These are phyloP conservation scores for Coemansia nantahalensis DNA, from an alignment of 192 early-diverging fungal genomes.

Conservation along the genomic window DNA sequence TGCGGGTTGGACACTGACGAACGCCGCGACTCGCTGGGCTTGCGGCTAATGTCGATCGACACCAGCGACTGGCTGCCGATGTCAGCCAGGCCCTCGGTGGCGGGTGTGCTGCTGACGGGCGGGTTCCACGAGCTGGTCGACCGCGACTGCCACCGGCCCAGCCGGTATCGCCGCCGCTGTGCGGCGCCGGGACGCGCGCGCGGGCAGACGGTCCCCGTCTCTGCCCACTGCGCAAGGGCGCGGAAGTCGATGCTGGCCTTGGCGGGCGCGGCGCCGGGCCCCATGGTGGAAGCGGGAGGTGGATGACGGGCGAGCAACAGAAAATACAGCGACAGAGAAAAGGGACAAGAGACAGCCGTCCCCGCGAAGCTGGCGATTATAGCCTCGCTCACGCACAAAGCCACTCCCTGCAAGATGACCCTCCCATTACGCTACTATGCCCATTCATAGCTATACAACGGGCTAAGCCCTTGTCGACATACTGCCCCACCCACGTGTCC, in stretches of 20 bases:
- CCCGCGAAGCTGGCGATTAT: too few relatives aligned
- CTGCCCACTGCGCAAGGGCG: constrained; percentile 46
- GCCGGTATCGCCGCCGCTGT: constrained; percentile 42
- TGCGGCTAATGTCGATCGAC: constrained; percentile 43
- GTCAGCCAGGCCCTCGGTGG: not conserved
- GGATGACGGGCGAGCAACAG: too few relatives aligned
- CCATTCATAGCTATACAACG: too few relatives aligned
- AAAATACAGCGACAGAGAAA: too few relatives aligned
- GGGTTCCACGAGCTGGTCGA: constrained; percentile 53
- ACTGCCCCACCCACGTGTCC: too few relatives aligned
- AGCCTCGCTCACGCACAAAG: too few relatives aligned
- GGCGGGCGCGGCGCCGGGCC: too few relatives aligned
- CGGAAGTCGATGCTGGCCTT: constrained; percentile 15
- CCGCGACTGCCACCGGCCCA: constrained; percentile 45
- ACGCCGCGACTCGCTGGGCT: constrained; percentile 48
- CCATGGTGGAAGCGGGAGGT: too few relatives aligned
- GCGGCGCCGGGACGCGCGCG: not conserved
- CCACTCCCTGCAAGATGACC: too few relatives aligned
- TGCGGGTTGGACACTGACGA: constrained; percentile 29
- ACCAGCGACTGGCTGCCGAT: constrained; percentile 15
- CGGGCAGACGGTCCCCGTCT: constrained; percentile 25
- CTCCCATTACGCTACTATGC: too few relatives aligned
- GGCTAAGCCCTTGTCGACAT: too few relatives aligned
- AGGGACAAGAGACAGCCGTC: too few relatives aligned
- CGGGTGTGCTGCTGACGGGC: constrained; percentile 6